Percentiles rank a stretch among this genome's conserved stretches.
These are phyloP conservation scores for Talaromyces sp. DNA, from an alignment of 2,329 filamentous ascomycete species.

Conservation along the genomic window DNA sequence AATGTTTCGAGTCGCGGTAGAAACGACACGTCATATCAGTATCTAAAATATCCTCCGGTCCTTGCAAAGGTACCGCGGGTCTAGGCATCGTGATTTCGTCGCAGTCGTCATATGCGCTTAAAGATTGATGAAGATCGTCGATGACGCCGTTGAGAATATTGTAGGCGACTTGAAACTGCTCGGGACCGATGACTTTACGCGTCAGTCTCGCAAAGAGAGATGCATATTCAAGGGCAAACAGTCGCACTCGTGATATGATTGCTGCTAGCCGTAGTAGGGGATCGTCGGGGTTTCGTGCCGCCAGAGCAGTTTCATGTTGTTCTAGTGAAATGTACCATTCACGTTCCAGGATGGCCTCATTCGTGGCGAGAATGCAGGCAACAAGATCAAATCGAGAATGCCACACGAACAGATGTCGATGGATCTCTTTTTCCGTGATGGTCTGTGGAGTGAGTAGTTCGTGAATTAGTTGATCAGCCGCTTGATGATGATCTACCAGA, in stretches of 20 bases:
- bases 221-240: constrained; percentile 76
- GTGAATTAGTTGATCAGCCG: constrained; percentile 74
- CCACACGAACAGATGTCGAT: constrained; percentile 76
- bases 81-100: constrained; percentile 62
- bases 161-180: constrained; percentile 63
- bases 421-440: constrained; percentile 64
- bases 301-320: constrained; percentile 58
- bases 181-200: constrained; percentile 57
- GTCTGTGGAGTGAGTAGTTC: constrained; percentile 72
- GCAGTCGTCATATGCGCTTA: constrained; percentile 61
- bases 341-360: constrained; percentile 64
- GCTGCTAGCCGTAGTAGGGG: constrained; percentile 63
- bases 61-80: constrained; percentile 47
- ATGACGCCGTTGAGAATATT: constrained; percentile 45
- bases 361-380: constrained; percentile 74
- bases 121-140: constrained; percentile 41
- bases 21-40: constrained; percentile 66
- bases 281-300: constrained; percentile 55
- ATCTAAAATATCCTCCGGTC: constrained; percentile 64
- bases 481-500: constrained; percentile 84
- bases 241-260: constrained; percentile 59
- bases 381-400: constrained; percentile 85
- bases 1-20: constrained; percentile 64
- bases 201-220: constrained; percentile 66
- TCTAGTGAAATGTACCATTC: constrained; percentile 71